Conservation (phyloP, 495 filamentous ascomycete species). For the Aspergillus ostianus region DNA sequence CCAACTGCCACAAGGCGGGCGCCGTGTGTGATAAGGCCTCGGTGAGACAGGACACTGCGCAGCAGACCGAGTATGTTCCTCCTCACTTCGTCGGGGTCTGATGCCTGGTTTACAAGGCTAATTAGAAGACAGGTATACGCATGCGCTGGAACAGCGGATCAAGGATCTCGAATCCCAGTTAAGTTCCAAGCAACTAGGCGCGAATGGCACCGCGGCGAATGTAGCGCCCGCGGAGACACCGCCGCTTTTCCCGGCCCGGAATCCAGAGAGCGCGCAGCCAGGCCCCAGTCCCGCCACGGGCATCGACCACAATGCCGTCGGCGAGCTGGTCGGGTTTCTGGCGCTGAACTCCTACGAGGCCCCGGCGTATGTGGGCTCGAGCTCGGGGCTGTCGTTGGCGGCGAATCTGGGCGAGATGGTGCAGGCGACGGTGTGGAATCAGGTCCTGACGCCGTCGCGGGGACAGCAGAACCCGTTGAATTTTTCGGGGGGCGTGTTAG, state of each 20-base stretch:
- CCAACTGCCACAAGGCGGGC: constrained; percentile 51
- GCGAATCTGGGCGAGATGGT: constrained; percentile 54
- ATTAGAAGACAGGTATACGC: constrained; percentile 11
- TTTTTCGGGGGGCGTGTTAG: not conserved
- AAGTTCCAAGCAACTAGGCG: constrained; percentile 20
- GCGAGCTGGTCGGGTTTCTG: constrained; percentile 51
- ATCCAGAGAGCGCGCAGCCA: constrained; percentile 23
- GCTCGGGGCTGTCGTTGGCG: constrained; percentile 50
- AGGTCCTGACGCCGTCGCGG: constrained; percentile 39
- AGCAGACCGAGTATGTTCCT: constrained; percentile 39
- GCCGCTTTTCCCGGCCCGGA: constrained; percentile 25
- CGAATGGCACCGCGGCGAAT: constrained; percentile 10
- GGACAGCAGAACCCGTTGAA: constrained; percentile 26
- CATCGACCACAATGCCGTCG: constrained; percentile 43
- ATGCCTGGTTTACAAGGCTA: too few relatives aligned
- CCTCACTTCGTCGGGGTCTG: not conserved
- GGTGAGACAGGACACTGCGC: constrained; percentile 42
- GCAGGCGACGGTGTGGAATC: constrained; percentile 52
- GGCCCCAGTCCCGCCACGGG: constrained; percentile 22
- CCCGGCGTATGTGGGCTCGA: constrained; percentile 52
- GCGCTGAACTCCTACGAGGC: constrained; percentile 48
- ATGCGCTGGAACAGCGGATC: constrained; percentile 47
- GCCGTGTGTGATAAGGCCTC: constrained; percentile 48
- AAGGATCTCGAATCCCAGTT: constrained; percentile 44
- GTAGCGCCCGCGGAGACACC: constrained; percentile 20